A percentile compares a stretch with the other conserved stretches of the same genome.
These are phyloP conservation scores for Gaeumannomyces tritici DNA, from an alignment of 2,329 filamentous ascomycete species.

Conservation along the genomic window DNA sequence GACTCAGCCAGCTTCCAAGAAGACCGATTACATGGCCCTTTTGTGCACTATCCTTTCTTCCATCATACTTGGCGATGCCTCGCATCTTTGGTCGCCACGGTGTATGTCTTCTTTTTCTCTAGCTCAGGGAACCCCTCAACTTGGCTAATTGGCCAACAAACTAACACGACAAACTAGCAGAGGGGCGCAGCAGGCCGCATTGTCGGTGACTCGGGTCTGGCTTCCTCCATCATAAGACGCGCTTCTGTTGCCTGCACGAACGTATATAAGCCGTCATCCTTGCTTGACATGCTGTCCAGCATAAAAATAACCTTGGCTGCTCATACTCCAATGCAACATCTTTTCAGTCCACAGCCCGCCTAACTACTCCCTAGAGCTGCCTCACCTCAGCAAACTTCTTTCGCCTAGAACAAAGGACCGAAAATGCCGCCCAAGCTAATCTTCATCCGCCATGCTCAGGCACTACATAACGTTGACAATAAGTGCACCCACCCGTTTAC, in stretches of 20 bases:
- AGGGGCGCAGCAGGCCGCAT: not conserved
- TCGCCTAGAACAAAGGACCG: not conserved
- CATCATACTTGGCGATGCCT: too few relatives aligned
- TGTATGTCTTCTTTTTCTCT: not conserved
- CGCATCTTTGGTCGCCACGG: too few relatives aligned
- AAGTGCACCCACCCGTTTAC: slow-evolving; percentile 20
- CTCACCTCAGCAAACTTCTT: not conserved
- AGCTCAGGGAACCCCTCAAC: too few relatives aligned
- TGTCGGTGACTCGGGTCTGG: not conserved
- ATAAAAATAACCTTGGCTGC: too few relatives aligned
- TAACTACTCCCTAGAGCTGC: not conserved
- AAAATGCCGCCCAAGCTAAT: slow-evolving; percentile 56
- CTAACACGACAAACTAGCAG: not conserved
- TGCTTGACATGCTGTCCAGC: not conserved
- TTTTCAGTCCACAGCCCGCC: not conserved
- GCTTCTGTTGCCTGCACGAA: not conserved
- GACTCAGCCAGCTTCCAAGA: not conserved
- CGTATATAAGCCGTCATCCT: not conserved
- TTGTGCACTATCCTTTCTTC: too few relatives aligned
- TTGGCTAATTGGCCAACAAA: not conserved
- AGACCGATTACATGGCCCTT: too few relatives aligned
- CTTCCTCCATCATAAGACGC: too few relatives aligned
- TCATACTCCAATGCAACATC: not conserved
- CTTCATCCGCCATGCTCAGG: slow-evolving; percentile 82
- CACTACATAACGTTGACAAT: slow-evolving; percentile 43